Evolutionary conservation across 495 filamentous ascomycete genomes (phyloP).

Genomic region (Aspergillus nanangensis): DNA sequence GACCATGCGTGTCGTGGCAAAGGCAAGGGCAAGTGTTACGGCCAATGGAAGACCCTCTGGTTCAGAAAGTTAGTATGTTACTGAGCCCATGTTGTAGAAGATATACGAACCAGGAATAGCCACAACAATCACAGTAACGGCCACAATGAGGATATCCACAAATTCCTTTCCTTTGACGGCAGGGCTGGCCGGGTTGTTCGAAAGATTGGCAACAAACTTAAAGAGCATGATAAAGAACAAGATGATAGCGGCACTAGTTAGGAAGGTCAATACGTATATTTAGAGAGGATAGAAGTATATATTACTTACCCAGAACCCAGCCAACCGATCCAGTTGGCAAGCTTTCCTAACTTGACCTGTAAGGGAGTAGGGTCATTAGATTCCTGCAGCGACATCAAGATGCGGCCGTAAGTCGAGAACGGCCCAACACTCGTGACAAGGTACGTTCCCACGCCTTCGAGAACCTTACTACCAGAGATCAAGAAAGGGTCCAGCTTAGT

Average conservation of each 20-base stretch:
- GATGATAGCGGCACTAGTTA: constrained; percentile 50
- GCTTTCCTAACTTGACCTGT: constrained; percentile 56
- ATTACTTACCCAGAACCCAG: constrained; percentile 37
- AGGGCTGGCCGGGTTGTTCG: constrained; percentile 40
- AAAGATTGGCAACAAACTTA: constrained; percentile 52
- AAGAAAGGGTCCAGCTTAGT: constrained; percentile 63
- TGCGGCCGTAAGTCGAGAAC: constrained; percentile 61
- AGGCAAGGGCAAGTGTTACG: constrained; percentile 65
- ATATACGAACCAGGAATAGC: constrained; percentile 50
- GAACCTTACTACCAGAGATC: constrained; percentile 59
- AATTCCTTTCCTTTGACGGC: constrained; percentile 60
- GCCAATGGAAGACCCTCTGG: constrained; percentile 61
- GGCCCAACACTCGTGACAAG: constrained; percentile 60
- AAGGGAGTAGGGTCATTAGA: constrained; percentile 60
- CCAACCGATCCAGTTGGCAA: constrained; percentile 63
- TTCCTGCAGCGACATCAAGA: constrained; percentile 58
- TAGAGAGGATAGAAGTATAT: too few species aligned
- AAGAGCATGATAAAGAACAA: constrained; percentile 61
- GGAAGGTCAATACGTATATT: neutral
- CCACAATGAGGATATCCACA: constrained; percentile 63
- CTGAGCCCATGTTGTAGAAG: neutral
- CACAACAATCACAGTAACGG: constrained; percentile 68
- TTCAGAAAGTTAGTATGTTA: constrained; percentile 11
- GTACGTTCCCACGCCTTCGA: constrained; percentile 62
- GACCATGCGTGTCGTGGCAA: constrained; percentile 65